Base-by-base conservation (phyloP, 805 yeast genomes). In the Candida pseudofarinosa region DNA sequence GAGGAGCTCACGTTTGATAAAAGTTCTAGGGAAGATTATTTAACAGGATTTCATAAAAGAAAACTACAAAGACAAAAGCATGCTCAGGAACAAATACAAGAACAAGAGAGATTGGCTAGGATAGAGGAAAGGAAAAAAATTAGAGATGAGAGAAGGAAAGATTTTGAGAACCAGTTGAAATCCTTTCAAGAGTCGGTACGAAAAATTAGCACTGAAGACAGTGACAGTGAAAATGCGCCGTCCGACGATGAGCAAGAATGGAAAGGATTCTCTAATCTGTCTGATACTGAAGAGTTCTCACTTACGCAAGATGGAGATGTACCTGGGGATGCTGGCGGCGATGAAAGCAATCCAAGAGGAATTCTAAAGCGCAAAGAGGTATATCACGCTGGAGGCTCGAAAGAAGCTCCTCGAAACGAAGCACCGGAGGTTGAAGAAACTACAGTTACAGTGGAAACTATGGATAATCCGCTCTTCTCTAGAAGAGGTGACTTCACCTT, bases 11-110 rank as follows among this genome's bases (percentile, higher is more conserved):
- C 77, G 1, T 93, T 89, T 60, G 93, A 93, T 63, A 79, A 80
- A 49, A 85, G 76, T 15, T 76, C 85, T n/a, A 69, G 97, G 59
- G 66, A 73, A 61, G 96, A 91, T 47, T 91, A 81, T 61, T 68
- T 91, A 51, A 91, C 97, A 2, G 99, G 99, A 33, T 91, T 91
- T 63, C 98, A 93, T 63, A 91, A 91, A 67, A 78, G 99, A 57
- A 91, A 91, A 60, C 60, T 91, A 14, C 86, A 86, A 56, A 77
- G 98, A 61, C 85, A 86, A 65, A 90, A 88, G 67, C 81, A 83
- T 50, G 98, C 97, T 0, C 81, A 79, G 51, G 87, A 78, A 46
- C 81, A 73, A 54, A 78, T 77, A 39, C 81, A 83, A 52, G 96
- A 90, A 58, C 86, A 83, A 58, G 93, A 84, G 4, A 74, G 90